Evolutionary conservation across 192 early-diverging fungal genomes (phyloP).

Genomic region (Coemansia sp.): DNA sequence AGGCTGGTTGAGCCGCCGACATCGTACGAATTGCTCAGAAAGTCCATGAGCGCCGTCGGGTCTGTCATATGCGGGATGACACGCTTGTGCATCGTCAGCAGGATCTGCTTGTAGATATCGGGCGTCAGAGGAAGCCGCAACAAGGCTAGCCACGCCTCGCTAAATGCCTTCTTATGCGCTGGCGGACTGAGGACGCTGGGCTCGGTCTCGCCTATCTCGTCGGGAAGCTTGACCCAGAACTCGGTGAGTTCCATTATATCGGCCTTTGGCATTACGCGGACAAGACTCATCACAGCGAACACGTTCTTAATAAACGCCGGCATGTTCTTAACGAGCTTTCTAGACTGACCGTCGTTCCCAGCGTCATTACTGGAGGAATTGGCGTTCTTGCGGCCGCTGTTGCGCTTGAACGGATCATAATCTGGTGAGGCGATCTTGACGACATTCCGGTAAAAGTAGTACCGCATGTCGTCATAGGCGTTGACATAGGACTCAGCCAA

Average conservation of each 20-base stretch:
- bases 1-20: conserved; percentile 86
- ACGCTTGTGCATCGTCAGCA: conserved; percentile 82
- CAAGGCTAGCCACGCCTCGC: conserved; percentile 79
- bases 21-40: conserved; percentile 89
- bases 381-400: conserved; percentile 15
- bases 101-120: conserved; percentile 78
- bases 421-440: conserved; percentile 45
- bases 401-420: conserved; percentile 46
- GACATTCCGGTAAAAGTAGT: conserved; percentile 76
- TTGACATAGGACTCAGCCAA: conserved; percentile 74
- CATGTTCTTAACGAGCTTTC: conserved; percentile 29
- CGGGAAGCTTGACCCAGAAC: conserved; percentile 58
- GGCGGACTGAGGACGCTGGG: conserved; percentile 49
- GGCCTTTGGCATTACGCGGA: conserved; percentile 64
- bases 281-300: conserved; percentile 61
- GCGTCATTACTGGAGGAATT: neutral
- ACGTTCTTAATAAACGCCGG: conserved; percentile 60
- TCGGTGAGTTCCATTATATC: conserved; percentile 56
- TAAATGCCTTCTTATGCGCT: conserved; percentile 72
- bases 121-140: conserved; percentile 70
- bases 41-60: conserved; percentile 86
- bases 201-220: conserved; percentile 7
- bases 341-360: neutral
- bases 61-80: conserved; percentile 86
- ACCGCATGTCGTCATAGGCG: conserved; percentile 82